Evolutionary conservation across 176 grass and related monocot genomes (phyloP).

Genomic region (Poa annua): DNA sequence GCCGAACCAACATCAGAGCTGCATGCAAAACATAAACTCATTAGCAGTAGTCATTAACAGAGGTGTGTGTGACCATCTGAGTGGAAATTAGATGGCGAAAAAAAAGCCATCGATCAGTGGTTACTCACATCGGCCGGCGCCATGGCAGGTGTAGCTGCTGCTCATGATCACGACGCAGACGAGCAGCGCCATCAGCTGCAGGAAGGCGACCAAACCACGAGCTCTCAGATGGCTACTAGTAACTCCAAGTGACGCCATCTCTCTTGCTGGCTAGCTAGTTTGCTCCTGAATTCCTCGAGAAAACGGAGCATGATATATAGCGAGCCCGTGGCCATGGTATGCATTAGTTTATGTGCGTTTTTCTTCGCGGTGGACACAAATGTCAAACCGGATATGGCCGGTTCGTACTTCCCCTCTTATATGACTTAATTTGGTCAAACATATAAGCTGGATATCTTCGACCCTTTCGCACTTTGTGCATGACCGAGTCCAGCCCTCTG

Average conservation of each 20-base stretch:
- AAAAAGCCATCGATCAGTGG: background rate
- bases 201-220: background rate
- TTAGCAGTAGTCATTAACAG: background rate
- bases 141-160: constrained; percentile 25
- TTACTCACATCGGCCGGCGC: constrained; percentile 10
- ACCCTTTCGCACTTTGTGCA: background rate
- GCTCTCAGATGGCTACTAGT: background rate
- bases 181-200: background rate
- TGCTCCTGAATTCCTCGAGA: background rate
- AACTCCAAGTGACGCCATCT: background rate
- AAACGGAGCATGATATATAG: background rate
- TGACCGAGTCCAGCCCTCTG: background rate
- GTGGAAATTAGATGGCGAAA: background rate
- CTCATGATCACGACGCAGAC: background rate
- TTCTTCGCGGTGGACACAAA: background rate
- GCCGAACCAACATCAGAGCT: background rate
- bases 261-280: background rate
- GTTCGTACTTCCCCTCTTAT: background rate
- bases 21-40: background rate
- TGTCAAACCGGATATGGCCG: background rate
- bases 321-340: background rate
- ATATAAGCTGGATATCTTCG: background rate
- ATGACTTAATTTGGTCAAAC: background rate
- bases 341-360: background rate
- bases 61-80: background rate